phyloP scores from a whole-genome alignment of 164 flowering plant species.

The Tetracentron sinense region DNA sequence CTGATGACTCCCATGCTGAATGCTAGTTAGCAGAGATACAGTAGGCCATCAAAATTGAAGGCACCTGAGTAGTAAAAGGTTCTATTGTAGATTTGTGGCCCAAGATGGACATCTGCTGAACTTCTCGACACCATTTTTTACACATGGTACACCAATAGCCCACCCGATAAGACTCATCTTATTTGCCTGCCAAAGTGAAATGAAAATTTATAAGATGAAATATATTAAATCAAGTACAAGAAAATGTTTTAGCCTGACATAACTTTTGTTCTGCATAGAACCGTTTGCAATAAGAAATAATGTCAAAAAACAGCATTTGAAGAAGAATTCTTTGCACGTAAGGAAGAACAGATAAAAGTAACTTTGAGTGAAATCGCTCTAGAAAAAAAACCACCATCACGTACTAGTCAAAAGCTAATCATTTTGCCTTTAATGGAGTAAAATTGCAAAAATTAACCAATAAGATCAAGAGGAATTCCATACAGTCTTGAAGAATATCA shows the following conservation, averaged over 20 bases:
- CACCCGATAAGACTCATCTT: constrained; percentile 2
- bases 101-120: background rate
- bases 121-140: background rate
- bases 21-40: constrained; percentile 3
- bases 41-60: constrained; percentile 6
- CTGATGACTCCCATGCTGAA: background rate
- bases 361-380: too few relatives aligned
- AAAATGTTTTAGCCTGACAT: background rate
- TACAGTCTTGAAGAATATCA: background rate
- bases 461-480: background rate
- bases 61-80: background rate
- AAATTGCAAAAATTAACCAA: background rate
- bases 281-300: too few relatives aligned
- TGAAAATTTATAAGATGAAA: background rate
- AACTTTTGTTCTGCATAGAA: background rate
- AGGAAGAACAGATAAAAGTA: too few relatives aligned
- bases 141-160: background rate
- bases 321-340: too few relatives aligned
- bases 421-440: background rate
- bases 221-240: background rate
- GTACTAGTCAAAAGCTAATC: background rate
- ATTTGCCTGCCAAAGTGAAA: constrained; percentile 6
- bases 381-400: too few relatives aligned
- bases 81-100: background rate
- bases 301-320: too few relatives aligned